phyloP scores from a whole-genome alignment of 306 rosid genomes.

The Vicia sativa region DNA sequence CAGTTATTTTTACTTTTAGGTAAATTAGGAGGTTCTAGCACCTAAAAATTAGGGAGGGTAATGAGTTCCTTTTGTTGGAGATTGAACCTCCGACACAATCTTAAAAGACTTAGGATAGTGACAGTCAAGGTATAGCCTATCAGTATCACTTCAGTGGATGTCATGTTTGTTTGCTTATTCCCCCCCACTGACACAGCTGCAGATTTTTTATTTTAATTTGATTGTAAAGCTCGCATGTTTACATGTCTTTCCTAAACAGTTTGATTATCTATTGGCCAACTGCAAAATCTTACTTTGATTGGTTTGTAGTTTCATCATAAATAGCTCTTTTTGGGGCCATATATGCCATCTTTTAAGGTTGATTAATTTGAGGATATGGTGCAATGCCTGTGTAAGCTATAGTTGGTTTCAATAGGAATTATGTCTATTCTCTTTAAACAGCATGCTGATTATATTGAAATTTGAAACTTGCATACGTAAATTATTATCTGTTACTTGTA shows the following conservation, averaged over 20 bases:
- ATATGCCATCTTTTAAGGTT: too few species aligned
- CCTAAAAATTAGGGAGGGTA: neutral
- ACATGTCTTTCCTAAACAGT: conserved; percentile 5
- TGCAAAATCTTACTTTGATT: too few species aligned
- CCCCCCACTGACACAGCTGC: neutral
- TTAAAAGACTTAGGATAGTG: conserved; percentile 18
- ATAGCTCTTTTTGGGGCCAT: too few species aligned
- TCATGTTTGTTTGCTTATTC: conserved; percentile 11
- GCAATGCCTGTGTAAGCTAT: too few species aligned
- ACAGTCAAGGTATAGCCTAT: conserved; percentile 12
- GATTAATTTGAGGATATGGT: too few species aligned
- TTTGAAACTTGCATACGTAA: conserved; percentile 20
- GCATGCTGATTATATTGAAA: neutral
- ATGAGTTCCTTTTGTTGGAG: conserved; percentile 23
- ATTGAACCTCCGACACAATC: conserved; percentile 10
- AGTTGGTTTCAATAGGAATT: conserved; percentile 32
- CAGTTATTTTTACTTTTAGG: conserved; percentile 5
- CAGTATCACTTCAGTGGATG: conserved; percentile 10
- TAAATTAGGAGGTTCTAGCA: conserved; percentile 25
- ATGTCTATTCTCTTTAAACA: conserved; percentile 11
- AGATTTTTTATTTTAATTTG: conserved; percentile 15
- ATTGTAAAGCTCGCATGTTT: conserved; percentile 26
- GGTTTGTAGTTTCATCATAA: too few species aligned
- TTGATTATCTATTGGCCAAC: conserved; percentile 27
- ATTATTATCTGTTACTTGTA: conserved; percentile 23